Conservation (phyloP, 495 filamentous ascomycete genomes). For the Mytilinidion resinicola region DNA sequence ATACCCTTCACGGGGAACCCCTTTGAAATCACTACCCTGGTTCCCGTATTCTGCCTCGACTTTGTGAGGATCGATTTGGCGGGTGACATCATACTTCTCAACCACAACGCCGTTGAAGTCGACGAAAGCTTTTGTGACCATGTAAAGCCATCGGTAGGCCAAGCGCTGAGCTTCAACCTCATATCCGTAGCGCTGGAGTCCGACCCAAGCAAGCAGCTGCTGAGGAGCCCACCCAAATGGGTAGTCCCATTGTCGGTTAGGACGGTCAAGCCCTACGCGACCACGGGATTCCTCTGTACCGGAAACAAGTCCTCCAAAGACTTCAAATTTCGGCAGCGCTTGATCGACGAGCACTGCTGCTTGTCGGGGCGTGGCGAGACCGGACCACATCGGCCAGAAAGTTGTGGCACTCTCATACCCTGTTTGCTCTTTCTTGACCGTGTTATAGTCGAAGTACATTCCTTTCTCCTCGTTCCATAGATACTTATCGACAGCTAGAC, state of each 20-base stretch:
- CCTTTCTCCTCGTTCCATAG: constrained; percentile 85
- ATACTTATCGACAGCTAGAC: constrained; percentile 75
- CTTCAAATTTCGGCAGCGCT: constrained; percentile 80
- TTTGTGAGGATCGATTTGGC: constrained; percentile 77
- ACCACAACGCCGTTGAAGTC: constrained; percentile 97
- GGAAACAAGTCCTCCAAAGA: constrained; percentile 78
- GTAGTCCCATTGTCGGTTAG: constrained; percentile 96
- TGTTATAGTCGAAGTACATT: constrained; percentile 97
- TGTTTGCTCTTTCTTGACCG: constrained; percentile 65
- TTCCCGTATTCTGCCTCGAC: constrained; percentile 98
- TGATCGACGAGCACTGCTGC: constrained; percentile 67
- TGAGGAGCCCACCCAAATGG: constrained; percentile 98
- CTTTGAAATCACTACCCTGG: constrained; percentile 88
- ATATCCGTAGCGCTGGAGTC: constrained; percentile 83
- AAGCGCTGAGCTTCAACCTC: constrained; percentile 79
- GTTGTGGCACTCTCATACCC: constrained; percentile 83
- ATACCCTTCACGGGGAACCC: constrained; percentile 91
- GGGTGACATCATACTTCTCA: constrained; percentile 96
- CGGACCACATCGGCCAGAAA: constrained; percentile 97
- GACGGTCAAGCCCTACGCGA: constrained; percentile 66
- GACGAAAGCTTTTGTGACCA: constrained; percentile 94
- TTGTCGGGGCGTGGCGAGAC: constrained; percentile 70
- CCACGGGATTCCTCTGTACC: constrained; percentile 84
- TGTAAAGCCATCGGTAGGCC: constrained; percentile 92
- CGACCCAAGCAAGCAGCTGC: constrained; percentile 96